Evolutionary conservation across 495 filamentous ascomycete species (phyloP).

Genomic region (Tuber microsphaerosporum): DNA sequence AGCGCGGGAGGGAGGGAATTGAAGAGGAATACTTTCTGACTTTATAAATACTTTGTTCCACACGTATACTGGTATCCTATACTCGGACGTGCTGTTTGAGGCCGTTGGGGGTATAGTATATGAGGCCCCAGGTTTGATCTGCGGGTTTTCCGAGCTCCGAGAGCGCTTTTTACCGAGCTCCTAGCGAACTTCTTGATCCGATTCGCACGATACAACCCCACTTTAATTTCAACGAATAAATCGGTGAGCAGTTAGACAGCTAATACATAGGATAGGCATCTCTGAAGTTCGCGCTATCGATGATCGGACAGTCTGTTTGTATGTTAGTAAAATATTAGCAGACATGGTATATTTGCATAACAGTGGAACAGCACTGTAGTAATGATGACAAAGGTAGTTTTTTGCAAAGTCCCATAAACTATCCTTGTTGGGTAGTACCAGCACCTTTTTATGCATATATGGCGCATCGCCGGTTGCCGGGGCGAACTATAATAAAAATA

Average conservation of each 20-base stretch:
- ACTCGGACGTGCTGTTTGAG: not conserved
- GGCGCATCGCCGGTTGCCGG: not conserved
- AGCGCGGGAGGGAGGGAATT: not conserved
- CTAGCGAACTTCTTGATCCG: not conserved
- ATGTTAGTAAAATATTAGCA: not conserved
- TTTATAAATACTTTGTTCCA: not conserved
- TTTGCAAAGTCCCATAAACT: not conserved
- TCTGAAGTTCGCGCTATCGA: not conserved
- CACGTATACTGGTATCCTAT: not conserved
- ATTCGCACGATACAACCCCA: not conserved
- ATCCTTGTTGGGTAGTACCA: not conserved
- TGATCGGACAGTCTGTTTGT: not conserved
- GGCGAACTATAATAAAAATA: not conserved
- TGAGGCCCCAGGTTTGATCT: not conserved
- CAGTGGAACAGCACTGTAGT: not conserved
- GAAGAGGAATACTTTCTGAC: not conserved
- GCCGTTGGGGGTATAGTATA: not conserved
- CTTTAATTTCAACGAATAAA: not conserved
- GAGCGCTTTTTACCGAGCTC: not conserved
- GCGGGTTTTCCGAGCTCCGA: not conserved
- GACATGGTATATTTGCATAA: not conserved
- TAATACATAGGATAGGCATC: not conserved
- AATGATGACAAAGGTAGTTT: not conserved
- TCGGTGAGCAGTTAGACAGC: not conserved
- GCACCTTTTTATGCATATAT: not conserved